Evolutionary conservation across 2,329 filamentous ascomycete genomes (phyloP).

Genomic region (Pseudonectria foliicola): DNA sequence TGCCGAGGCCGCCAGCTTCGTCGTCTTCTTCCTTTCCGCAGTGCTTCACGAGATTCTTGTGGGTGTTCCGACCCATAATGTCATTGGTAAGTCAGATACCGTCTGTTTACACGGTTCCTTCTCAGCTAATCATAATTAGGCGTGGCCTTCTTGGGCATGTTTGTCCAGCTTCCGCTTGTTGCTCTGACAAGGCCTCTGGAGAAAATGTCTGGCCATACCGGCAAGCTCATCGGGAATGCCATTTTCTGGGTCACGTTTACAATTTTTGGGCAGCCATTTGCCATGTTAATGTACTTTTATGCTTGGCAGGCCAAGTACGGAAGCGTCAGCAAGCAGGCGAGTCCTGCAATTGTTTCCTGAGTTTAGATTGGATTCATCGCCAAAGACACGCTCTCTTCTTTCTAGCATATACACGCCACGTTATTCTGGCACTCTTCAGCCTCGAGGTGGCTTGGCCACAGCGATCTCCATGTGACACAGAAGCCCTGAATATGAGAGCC

Average conservation of each 20-base stretch:
- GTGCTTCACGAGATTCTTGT: constrained; percentile 88
- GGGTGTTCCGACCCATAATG: constrained; percentile 88
- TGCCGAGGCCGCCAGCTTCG: constrained; percentile 60
- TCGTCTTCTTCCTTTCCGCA: constrained; percentile 84
- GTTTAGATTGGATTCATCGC: background rate
- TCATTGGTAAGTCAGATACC: constrained; percentile 56
- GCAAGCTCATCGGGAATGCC: constrained; percentile 78
- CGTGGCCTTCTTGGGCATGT: constrained; percentile 90
- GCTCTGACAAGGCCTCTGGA: constrained; percentile 70
- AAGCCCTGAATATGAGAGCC: background rate
- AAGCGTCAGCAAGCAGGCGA: constrained; percentile 53
- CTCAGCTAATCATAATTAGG: constrained; percentile 39
- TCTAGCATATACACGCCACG: no score
- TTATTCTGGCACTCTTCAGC: no score
- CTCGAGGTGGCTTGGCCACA: background rate
- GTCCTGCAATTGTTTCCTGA: constrained; percentile 7
- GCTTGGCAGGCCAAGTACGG: constrained; percentile 98
- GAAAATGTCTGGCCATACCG: constrained; percentile 63
- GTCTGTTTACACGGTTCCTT: background rate
- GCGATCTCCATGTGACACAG: no score
- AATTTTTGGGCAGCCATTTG: constrained; percentile 88
- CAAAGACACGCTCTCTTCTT: background rate
- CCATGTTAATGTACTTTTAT: constrained; percentile 91
- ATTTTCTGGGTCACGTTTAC: constrained; percentile 98
- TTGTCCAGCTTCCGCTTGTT: constrained; percentile 86